phyloP scores from a whole-genome alignment of 1,139 yeast genomes.

The Tardiomyces digboiensis region DNA sequence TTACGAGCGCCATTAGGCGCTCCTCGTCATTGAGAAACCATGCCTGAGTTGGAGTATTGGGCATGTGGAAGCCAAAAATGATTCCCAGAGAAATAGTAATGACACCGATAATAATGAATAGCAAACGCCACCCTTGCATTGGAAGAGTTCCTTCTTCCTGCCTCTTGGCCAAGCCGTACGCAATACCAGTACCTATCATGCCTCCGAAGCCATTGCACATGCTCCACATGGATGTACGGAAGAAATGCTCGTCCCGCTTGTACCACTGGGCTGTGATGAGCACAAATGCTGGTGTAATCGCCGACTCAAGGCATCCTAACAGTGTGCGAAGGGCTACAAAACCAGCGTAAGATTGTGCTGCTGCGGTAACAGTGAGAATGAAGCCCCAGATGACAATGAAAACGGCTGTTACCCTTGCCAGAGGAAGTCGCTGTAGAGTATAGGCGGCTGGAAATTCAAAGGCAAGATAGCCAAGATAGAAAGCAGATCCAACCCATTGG shows the following conservation, averaged over 20 bases:
- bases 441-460: conserved; percentile 37
- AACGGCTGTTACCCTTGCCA: conserved; percentile 6
- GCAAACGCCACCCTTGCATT: conserved; percentile 31
- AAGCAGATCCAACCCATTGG: conserved; percentile 38
- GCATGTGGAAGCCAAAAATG: conserved; percentile 35
- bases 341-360: conserved; percentile 26
- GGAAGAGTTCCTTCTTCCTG: conserved; percentile 19
- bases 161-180: conserved; percentile 12
- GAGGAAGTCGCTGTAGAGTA: conserved; percentile 33
- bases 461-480: conserved; percentile 39
- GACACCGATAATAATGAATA: conserved; percentile 38
- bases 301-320: conserved; percentile 47
- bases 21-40: conserved; percentile 44
- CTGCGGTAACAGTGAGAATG: conserved; percentile 33
- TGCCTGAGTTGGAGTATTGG: conserved; percentile 46
- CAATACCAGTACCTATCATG: conserved; percentile 14
- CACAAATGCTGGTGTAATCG: conserved; percentile 51
- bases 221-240: conserved; percentile 12
- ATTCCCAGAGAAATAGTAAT: conserved; percentile 43
- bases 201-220: conserved; percentile 15
- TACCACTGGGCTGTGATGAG: conserved; percentile 51
- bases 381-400: conserved; percentile 38
- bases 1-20: conserved; percentile 41
- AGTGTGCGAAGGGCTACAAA: conserved; percentile 41
- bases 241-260: conserved; percentile 40